Base-by-base conservation (phyloP, 1,139 yeast species). In the Blastobotrys indianensis region DNA sequence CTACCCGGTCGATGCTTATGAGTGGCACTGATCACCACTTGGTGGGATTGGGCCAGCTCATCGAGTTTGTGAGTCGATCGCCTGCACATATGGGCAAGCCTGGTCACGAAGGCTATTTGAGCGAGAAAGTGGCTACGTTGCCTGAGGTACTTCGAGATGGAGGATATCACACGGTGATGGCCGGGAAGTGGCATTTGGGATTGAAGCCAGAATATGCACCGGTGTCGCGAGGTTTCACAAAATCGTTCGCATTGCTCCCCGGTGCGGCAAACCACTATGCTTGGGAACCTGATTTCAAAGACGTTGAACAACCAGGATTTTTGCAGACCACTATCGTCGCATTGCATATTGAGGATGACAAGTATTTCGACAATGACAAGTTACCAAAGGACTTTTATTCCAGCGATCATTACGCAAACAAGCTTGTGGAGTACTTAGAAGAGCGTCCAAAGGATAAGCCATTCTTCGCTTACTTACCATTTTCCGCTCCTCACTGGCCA, bases 401-500 rank as follows among this genome's bases (percentile, higher is more conserved):
- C 32, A 67, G 79, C 1, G 62, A 68, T 25, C 67, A 59, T 49
- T 77, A 68, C 59, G 74, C 79, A 3, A 67, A 67, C 44, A 73
- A 67, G 51, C 69, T 70, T 6, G 54, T 74, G 37, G 70, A 69
- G 39, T 69, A 61, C 40, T 40, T 72, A 45, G 28, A 43, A 16
- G 54, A 53, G 30, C 34, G 47, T 16, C 44, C 46, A n/a, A 37
- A 37, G 39, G 60, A 65, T 30, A 62, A 64, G 10, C 81, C 82
- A 6, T 77, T 75, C 50, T 73, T 76, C 51, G 80, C 79, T 1
- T 61, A 67, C 40, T 60, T 77, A 46, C 76, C 82, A 1, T 76
- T 73, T 51, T 75, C 80, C 3, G 81, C 82, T 1, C 82, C 82
- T 1, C 81, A 77, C 57, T 77, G 81, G 81, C 82, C 82, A 4